Conservation (phyloP, 2,329 filamentous ascomycete species). For the Fusarium vanettenii region DNA sequence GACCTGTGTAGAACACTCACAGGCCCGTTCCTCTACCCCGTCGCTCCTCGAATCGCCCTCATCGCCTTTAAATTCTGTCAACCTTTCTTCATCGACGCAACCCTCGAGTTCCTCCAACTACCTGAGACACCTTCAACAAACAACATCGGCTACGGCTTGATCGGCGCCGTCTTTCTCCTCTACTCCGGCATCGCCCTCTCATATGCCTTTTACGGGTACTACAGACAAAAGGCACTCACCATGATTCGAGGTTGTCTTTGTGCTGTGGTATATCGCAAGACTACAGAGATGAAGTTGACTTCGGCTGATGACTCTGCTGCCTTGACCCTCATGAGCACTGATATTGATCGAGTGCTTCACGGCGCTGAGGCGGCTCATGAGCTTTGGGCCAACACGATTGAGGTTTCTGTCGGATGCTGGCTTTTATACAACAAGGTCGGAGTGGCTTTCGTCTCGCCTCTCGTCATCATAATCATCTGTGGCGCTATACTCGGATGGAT, state of each 20-base stretch:
- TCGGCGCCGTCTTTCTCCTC: conserved; percentile 54
- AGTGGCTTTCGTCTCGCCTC: conserved; percentile 58
- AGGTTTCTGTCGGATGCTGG: conserved; percentile 59
- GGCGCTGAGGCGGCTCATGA: conserved; percentile 53
- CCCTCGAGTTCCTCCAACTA: conserved; percentile 49
- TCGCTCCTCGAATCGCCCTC: conserved; percentile 52
- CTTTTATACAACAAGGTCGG: conserved; percentile 61
- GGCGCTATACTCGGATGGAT: conserved; percentile 28
- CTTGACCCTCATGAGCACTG: conserved; percentile 61
- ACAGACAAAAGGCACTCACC: conserved; percentile 47
- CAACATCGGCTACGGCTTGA: conserved; percentile 54
- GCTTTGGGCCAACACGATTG: conserved; percentile 53
- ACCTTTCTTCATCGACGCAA: conserved; percentile 55
- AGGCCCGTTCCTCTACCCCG: conserved; percentile 48
- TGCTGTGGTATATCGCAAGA: conserved; percentile 50
- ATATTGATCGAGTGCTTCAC: conserved; percentile 55
- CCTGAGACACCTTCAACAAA: conserved; percentile 23
- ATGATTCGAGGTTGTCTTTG: conserved; percentile 50
- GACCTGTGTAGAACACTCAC: conserved; percentile 46
- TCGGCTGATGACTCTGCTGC: conserved; percentile 53
- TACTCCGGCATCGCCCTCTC: conserved; percentile 56
- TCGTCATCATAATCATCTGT: conserved; percentile 54
- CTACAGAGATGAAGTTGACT: conserved; percentile 45
- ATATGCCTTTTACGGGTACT: conserved; percentile 54
- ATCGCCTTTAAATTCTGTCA: conserved; percentile 57